These are phyloP conservation scores for Boechera retrofracta DNA, from an alignment of 345 rosid species.

Conservation along the genomic window DNA sequence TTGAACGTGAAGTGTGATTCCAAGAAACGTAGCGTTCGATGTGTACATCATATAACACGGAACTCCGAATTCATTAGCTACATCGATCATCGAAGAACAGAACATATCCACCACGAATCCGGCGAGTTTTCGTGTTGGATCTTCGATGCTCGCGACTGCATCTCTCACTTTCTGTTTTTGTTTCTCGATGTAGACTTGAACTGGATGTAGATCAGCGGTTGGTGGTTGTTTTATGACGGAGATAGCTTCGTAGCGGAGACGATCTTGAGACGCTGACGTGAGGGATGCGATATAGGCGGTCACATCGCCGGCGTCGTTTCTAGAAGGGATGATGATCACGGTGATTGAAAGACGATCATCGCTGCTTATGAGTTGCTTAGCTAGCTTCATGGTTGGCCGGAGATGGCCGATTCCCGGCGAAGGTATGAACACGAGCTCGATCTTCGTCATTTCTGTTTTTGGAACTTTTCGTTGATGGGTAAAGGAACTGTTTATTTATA, in stretches of 20 bases:
- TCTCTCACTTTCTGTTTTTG: conserved; percentile 51
- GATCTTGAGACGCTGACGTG: conserved; percentile 12
- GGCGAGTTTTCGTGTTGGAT: conserved; percentile 36
- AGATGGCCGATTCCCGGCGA: conserved; percentile 56
- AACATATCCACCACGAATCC: conserved; percentile 67
- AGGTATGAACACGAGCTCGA: conserved; percentile 63
- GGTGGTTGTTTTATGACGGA: conserved; percentile 11
- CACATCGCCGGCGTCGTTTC: conserved; percentile 15
- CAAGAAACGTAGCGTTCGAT: conserved; percentile 52
- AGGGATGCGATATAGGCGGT: conserved; percentile 26
- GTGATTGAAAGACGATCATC: conserved; percentile 49
- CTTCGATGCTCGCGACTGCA: conserved; percentile 16
- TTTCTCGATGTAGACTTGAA: conserved; percentile 35
- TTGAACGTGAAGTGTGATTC: conserved; percentile 43
- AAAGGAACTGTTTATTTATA: neutral
- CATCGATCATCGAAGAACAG: conserved; percentile 54
- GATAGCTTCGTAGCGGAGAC: conserved; percentile 42
- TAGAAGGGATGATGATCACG: conserved; percentile 47
- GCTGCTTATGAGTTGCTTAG: conserved; percentile 44
- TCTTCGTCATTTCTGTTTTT: conserved; percentile 25
- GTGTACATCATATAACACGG: conserved; percentile 58
- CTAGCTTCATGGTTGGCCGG: conserved; percentile 47
- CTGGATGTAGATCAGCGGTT: neutral
- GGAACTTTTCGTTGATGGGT: neutral
- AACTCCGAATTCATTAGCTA: conserved; percentile 53